Conservation (phyloP, 2,329 filamentous ascomycete species). For the Calcarisporium arbuscula region DNA sequence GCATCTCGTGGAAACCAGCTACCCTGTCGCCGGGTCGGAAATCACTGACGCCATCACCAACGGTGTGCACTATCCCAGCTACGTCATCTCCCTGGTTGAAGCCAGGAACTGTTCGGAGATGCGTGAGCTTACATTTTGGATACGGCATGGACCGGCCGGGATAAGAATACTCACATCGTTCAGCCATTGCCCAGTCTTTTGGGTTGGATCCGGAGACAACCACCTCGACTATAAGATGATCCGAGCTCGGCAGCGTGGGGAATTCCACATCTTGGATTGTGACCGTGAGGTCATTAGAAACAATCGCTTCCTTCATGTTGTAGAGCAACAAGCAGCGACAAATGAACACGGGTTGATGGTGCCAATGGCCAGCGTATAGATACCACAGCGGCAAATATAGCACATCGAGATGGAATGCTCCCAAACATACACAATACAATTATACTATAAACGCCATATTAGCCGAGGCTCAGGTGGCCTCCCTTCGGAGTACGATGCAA, state of each 20-base stretch:
- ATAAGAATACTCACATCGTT: neutral
- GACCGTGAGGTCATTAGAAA: conserved; percentile 1
- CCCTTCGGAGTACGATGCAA: too few species aligned
- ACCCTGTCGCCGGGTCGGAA: conserved; percentile 34
- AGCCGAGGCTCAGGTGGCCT: too few species aligned
- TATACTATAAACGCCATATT: too few species aligned
- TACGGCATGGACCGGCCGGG: neutral
- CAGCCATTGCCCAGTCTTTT: conserved; percentile 19
- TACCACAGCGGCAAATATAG: too few species aligned
- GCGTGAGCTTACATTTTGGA: neutral
- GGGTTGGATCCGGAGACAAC: conserved; percentile 14
- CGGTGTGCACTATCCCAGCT: conserved; percentile 14
- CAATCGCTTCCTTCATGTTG: conserved; percentile 7
- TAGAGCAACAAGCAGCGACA: too few species aligned
- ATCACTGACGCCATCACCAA: conserved; percentile 12
- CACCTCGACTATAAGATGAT: conserved; percentile 16
- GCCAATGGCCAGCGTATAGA: too few species aligned
- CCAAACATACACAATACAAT: too few species aligned
- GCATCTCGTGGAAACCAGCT: conserved; percentile 43
- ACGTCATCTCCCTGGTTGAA: conserved; percentile 18
- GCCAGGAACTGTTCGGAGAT: too few species aligned
- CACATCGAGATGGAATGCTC: too few species aligned
- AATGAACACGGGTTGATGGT: too few species aligned
- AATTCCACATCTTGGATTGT: conserved; percentile 1
- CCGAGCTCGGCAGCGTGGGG: conserved; percentile 8